Conservation (phyloP, 2,329 filamentous ascomycete species). For the Penicillium sp. region DNA sequence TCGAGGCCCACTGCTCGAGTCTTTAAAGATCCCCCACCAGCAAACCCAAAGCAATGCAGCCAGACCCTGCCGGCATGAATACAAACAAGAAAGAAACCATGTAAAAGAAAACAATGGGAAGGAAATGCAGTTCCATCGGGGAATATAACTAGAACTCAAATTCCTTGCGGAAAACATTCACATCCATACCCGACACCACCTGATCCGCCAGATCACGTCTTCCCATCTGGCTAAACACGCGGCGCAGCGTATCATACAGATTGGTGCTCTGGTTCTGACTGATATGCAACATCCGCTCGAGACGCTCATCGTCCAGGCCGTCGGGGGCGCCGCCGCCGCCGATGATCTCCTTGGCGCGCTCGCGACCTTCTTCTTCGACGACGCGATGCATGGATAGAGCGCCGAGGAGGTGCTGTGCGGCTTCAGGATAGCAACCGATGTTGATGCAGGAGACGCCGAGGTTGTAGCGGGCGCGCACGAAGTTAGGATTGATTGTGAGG, state of each 20-base stretch:
- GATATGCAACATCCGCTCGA: slow-evolving; percentile 77
- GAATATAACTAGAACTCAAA: slow-evolving; percentile 69
- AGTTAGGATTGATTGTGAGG: slow-evolving; percentile 85
- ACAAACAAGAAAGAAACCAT: not conserved
- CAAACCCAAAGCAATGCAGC: slow-evolving; percentile 9
- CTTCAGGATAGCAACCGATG: slow-evolving; percentile 90
- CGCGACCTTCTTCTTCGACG: slow-evolving; percentile 79
- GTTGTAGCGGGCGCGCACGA: slow-evolving; percentile 95
- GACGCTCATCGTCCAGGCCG: slow-evolving; percentile 63
- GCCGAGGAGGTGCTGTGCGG: slow-evolving; percentile 86
- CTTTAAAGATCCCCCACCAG: not conserved
- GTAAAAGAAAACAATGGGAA: not conserved
- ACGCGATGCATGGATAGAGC: slow-evolving; percentile 94
- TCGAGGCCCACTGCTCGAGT: not conserved
- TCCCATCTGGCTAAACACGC: slow-evolving; percentile 97
- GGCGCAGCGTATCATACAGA: slow-evolving; percentile 85
- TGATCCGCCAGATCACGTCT: slow-evolving; percentile 81
- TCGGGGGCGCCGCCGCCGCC: slow-evolving; percentile 51
- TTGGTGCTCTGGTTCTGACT: slow-evolving; percentile 93
- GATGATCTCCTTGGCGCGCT: slow-evolving; percentile 79
- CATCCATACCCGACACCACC: slow-evolving; percentile 86
- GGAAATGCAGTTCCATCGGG: slow-evolving; percentile 3
- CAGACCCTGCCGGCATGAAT: slow-evolving; percentile 11
- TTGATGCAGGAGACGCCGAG: slow-evolving; percentile 96
- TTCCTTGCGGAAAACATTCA: slow-evolving; percentile 81